These are phyloP conservation scores for Populus nigra DNA, from an alignment of 345 rosid species.

Conservation along the genomic window DNA sequence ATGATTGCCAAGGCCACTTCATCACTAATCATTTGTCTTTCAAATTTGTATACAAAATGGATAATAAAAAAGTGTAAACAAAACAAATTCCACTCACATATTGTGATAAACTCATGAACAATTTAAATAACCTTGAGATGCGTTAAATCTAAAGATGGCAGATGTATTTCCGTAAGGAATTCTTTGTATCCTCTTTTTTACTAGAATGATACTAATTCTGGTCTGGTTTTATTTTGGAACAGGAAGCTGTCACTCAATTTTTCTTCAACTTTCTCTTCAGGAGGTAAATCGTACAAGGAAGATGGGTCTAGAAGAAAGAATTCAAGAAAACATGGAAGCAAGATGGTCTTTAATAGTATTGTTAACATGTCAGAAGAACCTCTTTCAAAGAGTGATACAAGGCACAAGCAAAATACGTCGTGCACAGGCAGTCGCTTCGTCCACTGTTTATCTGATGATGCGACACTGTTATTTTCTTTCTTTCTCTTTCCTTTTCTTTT, in stretches of 20 bases:
- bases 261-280: slow-evolving; percentile 60
- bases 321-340: slow-evolving; percentile 51
- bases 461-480: background rate
- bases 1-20: no score
- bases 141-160: no score
- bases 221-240: slow-evolving; percentile 32
- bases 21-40: no score
- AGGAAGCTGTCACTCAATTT: slow-evolving; percentile 86
- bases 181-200: slow-evolving; percentile 73
- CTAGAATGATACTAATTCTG: slow-evolving; percentile 30
- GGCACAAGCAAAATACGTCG: slow-evolving; percentile 63
- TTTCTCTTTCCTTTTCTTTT: background rate
- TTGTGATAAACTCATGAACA: no score
- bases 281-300: slow-evolving; percentile 50
- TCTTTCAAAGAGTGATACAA: slow-evolving; percentile 69
- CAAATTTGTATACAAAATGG: no score
- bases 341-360: slow-evolving; percentile 29
- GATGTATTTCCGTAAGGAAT: slow-evolving; percentile 53
- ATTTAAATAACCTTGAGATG: no score
- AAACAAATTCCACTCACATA: no score
- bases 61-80: no score
- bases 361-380: slow-evolving; percentile 45
- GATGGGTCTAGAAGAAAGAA: slow-evolving; percentile 63
- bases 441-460: background rate
- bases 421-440: slow-evolving; percentile 50